Base-by-base conservation (phyloP, 139 green algal species). In the Chlamydomonas sp. region DNA sequence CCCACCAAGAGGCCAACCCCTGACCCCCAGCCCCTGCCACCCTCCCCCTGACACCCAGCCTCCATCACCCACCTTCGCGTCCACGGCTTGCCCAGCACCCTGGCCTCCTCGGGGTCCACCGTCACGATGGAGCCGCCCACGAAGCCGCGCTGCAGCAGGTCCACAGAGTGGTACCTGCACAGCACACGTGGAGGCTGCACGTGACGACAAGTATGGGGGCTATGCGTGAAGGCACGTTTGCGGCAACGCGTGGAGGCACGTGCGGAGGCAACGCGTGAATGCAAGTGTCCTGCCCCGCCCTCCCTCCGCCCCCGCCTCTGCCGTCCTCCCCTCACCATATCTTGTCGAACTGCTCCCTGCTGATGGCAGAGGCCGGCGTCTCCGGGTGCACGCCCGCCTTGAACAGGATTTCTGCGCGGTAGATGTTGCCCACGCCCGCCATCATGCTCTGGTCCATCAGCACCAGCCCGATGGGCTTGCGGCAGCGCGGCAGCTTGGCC, bases 351-450 rank as follows among this genome's bases (percentile, higher is more conserved):
- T 87, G 60, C 16, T 88, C 89, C 60, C 94, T 79, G 72, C 76
- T 86, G 49, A 97, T 49, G 2, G 77, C 94, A 83, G 85, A 73
- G 1, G 88, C 92, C 0, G 95, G 95, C 87, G 95, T 90, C 92
- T 98, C 96, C 3, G 96, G 96, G 77, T 98, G 96, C 66, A 98
- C 90, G 1, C 92, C 85, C 57, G 95, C 92, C 90, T 97, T 96
- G 92, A 94, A 98, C n/a, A 97, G 91, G 76, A 98, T 94, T 92
- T 83, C 84, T 4, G 96, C 96, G 0, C 96, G 88, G 91, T 98
- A 98, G 87, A 98, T 98, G 92, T 98, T 98, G 62, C 96, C 96
- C 2, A 96, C 81, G 61, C 96, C 96, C 31, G 96, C 95, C n/a
- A 98, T 84, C 16, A 95, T 80, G 62, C 89, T 89, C 87, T 98